These are phyloP conservation scores for Phlebopus sp. DNA, from an alignment of 1,284 basidiomycete species.

Conservation along the genomic window DNA sequence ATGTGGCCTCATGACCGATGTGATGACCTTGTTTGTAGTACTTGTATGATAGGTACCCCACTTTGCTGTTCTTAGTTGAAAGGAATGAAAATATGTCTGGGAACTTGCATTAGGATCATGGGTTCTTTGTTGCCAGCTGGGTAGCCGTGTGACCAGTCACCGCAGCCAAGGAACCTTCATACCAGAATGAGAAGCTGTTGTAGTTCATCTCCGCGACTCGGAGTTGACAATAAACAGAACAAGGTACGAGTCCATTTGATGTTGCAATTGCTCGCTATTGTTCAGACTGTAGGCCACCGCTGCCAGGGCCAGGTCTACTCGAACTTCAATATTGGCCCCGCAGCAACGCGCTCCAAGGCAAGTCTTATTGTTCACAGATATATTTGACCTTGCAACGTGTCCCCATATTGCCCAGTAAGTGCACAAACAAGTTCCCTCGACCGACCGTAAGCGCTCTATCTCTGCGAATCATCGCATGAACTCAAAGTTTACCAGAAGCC, in stretches of 20 bases:
- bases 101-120: conserved; percentile 13
- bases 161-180: conserved; percentile 4
- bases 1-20: conserved; percentile 14
- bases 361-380: conserved; percentile 24
- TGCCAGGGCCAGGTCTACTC: not conserved
- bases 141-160: not conserved
- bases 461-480: conserved; percentile 8
- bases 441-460: conserved; percentile 3
- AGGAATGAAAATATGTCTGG: conserved; percentile 2
- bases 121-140: not conserved
- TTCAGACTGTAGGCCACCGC: conserved; percentile 13
- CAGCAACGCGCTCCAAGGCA: conserved; percentile 13
- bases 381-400: conserved; percentile 10
- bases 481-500: conserved; percentile 14
- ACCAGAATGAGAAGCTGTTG: conserved; percentile 5
- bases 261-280: conserved; percentile 16
- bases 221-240: conserved; percentile 26
- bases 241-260: conserved; percentile 24
- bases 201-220: conserved; percentile 11
- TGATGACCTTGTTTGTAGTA: conserved; percentile 18
- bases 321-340: not conserved
- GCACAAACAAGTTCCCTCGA: conserved; percentile 3
- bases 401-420: conserved; percentile 15
- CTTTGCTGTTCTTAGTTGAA: conserved; percentile 10
- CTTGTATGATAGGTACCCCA: conserved; percentile 24